A percentile compares a stretch with the other conserved stretches of the same genome.
Evolutionary conservation across 345 rosid species (phyloP).

Genomic region (Arabidopsis suecica): DNA sequence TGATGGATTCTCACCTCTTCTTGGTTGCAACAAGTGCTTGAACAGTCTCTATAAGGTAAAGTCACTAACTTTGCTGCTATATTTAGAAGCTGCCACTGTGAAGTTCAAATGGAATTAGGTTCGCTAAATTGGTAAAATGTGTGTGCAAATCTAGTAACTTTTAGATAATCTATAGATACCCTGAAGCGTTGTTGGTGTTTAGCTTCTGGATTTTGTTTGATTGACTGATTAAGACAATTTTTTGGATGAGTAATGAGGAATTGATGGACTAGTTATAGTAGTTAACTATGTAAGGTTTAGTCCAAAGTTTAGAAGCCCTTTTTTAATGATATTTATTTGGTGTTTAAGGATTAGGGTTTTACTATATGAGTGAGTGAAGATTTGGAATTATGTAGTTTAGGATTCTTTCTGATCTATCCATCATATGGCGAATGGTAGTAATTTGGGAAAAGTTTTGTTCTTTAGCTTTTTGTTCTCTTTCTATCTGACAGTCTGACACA

Average conservation of each 20-base stretch:
- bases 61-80: not conserved
- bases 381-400: conserved; percentile 29
- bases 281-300: not conserved
- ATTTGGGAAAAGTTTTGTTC: conserved; percentile 39
- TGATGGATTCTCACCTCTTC: conserved; percentile 64
- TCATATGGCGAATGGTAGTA: conserved; percentile 37
- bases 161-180: not conserved
- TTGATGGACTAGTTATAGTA: not conserved
- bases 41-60: conserved; percentile 62
- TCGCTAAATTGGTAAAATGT: not conserved
- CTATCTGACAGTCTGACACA: conserved; percentile 36
- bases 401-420: conserved; percentile 40
- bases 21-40: conserved; percentile 83
- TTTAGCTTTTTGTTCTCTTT: conserved; percentile 42
- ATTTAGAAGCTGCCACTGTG: not conserved
- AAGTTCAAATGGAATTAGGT: not conserved
- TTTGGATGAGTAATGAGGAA: not conserved
- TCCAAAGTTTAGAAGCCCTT: not conserved
- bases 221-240: not conserved
- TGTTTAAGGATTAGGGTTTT: conserved; percentile 27
- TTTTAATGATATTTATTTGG: too few relatives aligned
- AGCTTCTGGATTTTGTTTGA: not conserved
- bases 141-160: not conserved
- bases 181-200: conserved; percentile 20
- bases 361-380: not conserved